Evolutionary conservation across 805 yeast genomes (phyloP).

Genomic region (Millerago galiae): DNA sequence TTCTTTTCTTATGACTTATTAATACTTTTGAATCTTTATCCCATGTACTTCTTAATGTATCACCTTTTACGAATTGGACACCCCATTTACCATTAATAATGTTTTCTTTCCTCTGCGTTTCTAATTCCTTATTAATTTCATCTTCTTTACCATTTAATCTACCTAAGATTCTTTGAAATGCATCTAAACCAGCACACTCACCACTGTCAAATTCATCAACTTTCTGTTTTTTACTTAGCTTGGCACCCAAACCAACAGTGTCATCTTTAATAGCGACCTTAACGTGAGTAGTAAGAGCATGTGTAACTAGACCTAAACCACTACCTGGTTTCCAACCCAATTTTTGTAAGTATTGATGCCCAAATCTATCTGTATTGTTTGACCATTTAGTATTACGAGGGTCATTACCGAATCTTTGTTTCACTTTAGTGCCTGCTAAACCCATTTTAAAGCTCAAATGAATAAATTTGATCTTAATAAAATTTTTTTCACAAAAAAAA

Average conservation of each 20-base stretch:
- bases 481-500: constrained; percentile 6
- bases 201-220: constrained; percentile 71
- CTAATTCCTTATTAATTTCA: constrained; percentile 55
- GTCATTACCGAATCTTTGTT: constrained; percentile 83
- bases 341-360: constrained; percentile 75
- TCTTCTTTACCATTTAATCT: constrained; percentile 83
- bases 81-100: constrained; percentile 87
- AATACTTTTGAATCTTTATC: constrained; percentile 47
- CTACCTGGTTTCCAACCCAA: constrained; percentile 91
- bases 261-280: constrained; percentile 80
- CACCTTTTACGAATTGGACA: constrained; percentile 81
- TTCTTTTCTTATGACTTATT: constrained; percentile 24
- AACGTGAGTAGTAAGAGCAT: constrained; percentile 73
- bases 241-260: constrained; percentile 86
- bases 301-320: constrained; percentile 70
- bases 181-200: constrained; percentile 87
- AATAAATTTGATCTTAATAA: background rate
- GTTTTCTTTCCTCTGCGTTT: constrained; percentile 57
- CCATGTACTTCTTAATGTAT: constrained; percentile 77
- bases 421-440: constrained; percentile 70
- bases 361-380: constrained; percentile 75
- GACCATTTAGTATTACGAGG: constrained; percentile 96
- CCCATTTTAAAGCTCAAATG: constrained; percentile 45
- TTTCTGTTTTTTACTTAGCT: constrained; percentile 47
- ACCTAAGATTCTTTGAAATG: constrained; percentile 85